A percentile compares a stretch with the other conserved stretches of the same genome.
Conservation (phyloP, 495 filamentous ascomycete species). For the Xylaria curta region DNA sequence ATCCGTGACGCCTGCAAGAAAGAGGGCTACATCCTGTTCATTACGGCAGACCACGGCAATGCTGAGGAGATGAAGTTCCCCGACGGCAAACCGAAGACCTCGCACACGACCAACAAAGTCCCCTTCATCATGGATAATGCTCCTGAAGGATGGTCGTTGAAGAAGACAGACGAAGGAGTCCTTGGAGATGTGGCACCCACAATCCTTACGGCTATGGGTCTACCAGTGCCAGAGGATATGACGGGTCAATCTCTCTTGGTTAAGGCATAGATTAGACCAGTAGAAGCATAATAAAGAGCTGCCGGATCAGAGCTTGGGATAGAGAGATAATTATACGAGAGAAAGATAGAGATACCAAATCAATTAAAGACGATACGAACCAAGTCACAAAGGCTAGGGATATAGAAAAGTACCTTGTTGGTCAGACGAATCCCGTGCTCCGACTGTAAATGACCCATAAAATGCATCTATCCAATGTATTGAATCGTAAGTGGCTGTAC, state of each 20-base stretch:
- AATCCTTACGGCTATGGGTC: constrained; percentile 85
- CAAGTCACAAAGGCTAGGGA: background rate
- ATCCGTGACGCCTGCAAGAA: constrained; percentile 94
- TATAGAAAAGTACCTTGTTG: background rate
- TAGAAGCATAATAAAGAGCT: background rate
- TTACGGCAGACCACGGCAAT: constrained; percentile 96
- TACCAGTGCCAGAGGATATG: constrained; percentile 91
- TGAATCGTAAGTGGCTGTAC: background rate
- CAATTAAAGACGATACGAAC: background rate
- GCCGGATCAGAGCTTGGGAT: constrained; percentile 8
- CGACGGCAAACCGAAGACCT: constrained; percentile 94
- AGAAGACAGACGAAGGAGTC: constrained; percentile 79
- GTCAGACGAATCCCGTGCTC: background rate
- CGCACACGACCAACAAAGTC: constrained; percentile 96
- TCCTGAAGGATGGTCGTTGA: constrained; percentile 84
- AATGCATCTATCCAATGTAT: constrained; percentile 15
- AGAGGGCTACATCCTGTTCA: constrained; percentile 87
- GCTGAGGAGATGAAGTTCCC: constrained; percentile 99
- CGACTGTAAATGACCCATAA: background rate
- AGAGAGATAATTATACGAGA: constrained; percentile 19
- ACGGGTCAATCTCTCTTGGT: constrained; percentile 81
- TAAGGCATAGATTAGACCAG: constrained; percentile 57
- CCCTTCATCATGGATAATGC: constrained; percentile 98
- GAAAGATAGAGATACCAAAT: constrained; percentile 28
- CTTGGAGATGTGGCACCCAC: constrained; percentile 97